Evolutionary conservation across 2,329 filamentous ascomycete genomes (phyloP).

Genomic region (Cercospora sp.): DNA sequence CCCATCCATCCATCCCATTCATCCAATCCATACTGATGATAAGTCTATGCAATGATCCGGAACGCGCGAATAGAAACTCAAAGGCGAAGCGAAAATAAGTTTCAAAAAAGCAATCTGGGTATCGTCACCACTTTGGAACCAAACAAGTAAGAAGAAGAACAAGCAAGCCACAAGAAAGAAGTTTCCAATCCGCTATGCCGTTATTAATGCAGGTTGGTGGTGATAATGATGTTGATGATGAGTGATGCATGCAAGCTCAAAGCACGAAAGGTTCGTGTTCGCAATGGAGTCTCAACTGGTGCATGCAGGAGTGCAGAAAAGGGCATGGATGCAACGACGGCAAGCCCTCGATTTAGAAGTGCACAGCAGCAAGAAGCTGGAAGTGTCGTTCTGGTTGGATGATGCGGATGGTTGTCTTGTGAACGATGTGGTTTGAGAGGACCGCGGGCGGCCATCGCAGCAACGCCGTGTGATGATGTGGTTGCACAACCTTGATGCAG

Average conservation of each 20-base stretch:
- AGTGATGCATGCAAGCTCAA: background rate
- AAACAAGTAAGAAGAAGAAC: background rate
- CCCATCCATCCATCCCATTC: background rate
- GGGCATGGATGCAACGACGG: background rate
- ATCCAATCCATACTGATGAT: slow-evolving; percentile 1
- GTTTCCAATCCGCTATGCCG: slow-evolving; percentile 22
- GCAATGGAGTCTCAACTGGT: background rate
- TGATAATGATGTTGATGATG: background rate
- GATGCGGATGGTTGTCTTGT: background rate
- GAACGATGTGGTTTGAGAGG: background rate
- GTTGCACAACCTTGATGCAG: slow-evolving; percentile 3
- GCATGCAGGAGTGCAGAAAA: background rate
- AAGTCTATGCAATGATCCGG: background rate
- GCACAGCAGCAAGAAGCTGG: background rate
- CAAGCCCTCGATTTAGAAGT: background rate
- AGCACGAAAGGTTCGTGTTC: background rate
- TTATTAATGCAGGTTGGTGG: slow-evolving; percentile 21
- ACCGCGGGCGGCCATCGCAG: background rate
- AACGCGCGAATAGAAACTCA: background rate
- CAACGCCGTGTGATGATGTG: slow-evolving; percentile 7
- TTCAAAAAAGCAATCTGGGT: slow-evolving; percentile 25
- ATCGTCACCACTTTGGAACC: slow-evolving; percentile 22
- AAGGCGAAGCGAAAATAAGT: background rate
- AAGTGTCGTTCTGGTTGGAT: background rate
- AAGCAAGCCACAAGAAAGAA: background rate